Conservation (phyloP, 2,329 filamentous ascomycete species). For the Stagonosporopsis cucurbitacearum region DNA sequence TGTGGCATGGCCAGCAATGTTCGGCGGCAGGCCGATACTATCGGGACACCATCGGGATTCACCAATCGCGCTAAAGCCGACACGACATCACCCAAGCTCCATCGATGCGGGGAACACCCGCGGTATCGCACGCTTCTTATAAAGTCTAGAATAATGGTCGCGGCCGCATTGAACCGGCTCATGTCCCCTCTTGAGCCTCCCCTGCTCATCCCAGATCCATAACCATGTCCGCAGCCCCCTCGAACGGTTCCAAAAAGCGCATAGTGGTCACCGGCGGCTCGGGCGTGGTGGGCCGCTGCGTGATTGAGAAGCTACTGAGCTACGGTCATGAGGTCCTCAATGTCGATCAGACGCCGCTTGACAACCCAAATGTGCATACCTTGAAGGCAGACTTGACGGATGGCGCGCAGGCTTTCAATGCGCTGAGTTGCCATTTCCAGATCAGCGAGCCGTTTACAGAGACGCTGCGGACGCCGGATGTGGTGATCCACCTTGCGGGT, state of each 20-base stretch:
- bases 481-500: slow-evolving; percentile 66
- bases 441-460: slow-evolving; percentile 52
- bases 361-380: slow-evolving; percentile 57
- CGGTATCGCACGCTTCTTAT: slow-evolving; percentile 4
- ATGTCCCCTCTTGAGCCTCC: not conserved
- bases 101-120: slow-evolving; percentile 28
- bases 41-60: slow-evolving; percentile 1
- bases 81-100: slow-evolving; percentile 14
- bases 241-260: slow-evolving; percentile 34
- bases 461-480: slow-evolving; percentile 56
- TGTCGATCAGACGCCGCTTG: slow-evolving; percentile 57
- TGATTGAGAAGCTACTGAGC: slow-evolving; percentile 59
- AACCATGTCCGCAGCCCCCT: slow-evolving; percentile 6
- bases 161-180: slow-evolving; percentile 1
- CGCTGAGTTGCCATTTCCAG: slow-evolving; percentile 62
- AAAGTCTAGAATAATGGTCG: slow-evolving; percentile 10
- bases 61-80: slow-evolving; percentile 17
- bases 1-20: slow-evolving; percentile 3
- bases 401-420: slow-evolving; percentile 62
- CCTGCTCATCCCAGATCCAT: not conserved
- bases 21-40: slow-evolving; percentile 17
- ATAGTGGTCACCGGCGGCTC: slow-evolving; percentile 63
- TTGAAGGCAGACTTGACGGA: slow-evolving; percentile 63
- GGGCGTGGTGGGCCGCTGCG: slow-evolving; percentile 56
- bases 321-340: slow-evolving; percentile 62